Conservation (phyloP, 805 yeast genomes). For the Sugiyamaella floridensis region DNA sequence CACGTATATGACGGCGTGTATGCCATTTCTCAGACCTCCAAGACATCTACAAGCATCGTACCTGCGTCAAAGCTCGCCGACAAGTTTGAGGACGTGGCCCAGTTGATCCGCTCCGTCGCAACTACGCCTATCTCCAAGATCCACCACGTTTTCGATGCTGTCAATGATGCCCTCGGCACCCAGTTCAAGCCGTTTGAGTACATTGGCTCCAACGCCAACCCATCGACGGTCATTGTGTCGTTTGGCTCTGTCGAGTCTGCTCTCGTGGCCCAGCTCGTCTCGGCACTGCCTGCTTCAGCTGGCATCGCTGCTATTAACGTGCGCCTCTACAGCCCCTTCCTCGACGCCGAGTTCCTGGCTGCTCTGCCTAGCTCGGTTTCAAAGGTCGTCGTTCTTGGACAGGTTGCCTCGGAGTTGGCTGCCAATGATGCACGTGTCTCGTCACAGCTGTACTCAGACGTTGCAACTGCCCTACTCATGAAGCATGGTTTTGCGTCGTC, state of each 20-base stretch:
- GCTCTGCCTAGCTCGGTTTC: conserved; percentile 53
- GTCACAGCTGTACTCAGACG: conserved; percentile 58
- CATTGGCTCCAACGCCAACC: conserved; percentile 47
- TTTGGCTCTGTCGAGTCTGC: conserved; percentile 66
- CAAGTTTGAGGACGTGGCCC: conserved; percentile 7
- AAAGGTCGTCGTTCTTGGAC: conserved; percentile 63
- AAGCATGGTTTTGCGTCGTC: conserved; percentile 20
- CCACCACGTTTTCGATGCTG: conserved; percentile 22
- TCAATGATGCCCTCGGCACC: conserved; percentile 52
- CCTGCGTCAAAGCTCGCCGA: conserved; percentile 30
- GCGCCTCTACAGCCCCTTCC: conserved; percentile 78
- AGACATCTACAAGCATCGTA: conserved; percentile 22
- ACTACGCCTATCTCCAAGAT: conserved; percentile 9
- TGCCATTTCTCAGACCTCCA: conserved; percentile 45
- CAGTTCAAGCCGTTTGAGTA: conserved; percentile 60
- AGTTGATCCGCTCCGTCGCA: not conserved
- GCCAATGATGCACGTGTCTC: conserved; percentile 30
- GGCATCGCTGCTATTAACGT: conserved; percentile 62
- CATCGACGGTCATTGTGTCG: conserved; percentile 74
- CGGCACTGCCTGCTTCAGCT: conserved; percentile 30
- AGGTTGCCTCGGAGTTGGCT: conserved; percentile 33
- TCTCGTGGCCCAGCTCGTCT: conserved; percentile 42
- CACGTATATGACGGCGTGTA: conserved; percentile 78
- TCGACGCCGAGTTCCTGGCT: conserved; percentile 50
- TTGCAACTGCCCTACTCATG: conserved; percentile 61